Evolutionary conservation across 2,329 filamentous ascomycete species (phyloP).

Genomic region (Lachnellula hyalina): DNA sequence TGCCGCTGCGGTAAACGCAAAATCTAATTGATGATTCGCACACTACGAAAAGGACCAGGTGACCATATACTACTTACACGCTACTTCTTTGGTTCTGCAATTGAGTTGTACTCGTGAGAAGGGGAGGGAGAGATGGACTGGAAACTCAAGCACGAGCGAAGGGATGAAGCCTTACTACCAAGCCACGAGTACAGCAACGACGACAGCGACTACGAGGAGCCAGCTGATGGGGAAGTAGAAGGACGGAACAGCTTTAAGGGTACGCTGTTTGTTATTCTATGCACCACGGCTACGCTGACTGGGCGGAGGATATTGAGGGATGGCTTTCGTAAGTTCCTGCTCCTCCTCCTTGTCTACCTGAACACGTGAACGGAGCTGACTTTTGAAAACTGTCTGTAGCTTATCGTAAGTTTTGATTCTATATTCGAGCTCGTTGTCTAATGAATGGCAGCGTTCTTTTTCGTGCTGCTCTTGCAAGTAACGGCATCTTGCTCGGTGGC

Average conservation of each 20-base stretch:
- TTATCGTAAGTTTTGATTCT: slow-evolving; percentile 17
- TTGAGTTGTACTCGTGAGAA: too few species aligned
- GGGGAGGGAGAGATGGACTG: not conserved
- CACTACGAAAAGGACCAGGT: not conserved
- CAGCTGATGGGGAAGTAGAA: not conserved
- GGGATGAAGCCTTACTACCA: slow-evolving; percentile 11
- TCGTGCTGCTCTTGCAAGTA: slow-evolving; percentile 21
- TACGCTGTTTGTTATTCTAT: slow-evolving; percentile 17
- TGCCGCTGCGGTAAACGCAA: too few species aligned
- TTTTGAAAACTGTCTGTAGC: slow-evolving; percentile 8
- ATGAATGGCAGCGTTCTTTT: slow-evolving; percentile 21
- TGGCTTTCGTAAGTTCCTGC: slow-evolving; percentile 23
- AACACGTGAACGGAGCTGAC: slow-evolving; percentile 1
- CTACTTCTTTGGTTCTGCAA: too few species aligned
- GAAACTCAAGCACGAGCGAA: not conserved
- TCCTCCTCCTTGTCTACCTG: not conserved
- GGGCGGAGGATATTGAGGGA: slow-evolving; percentile 22
- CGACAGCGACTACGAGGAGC: not conserved
- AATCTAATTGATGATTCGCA: too few species aligned
- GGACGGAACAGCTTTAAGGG: slow-evolving; percentile 15
- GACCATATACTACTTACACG: not conserved
- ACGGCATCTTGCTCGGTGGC: slow-evolving; percentile 19
- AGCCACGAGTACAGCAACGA: not conserved
- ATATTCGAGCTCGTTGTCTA: not conserved
- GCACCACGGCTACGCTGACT: slow-evolving; percentile 16